phyloP scores from a whole-genome alignment of 345 rosid genomes.

The Hibiscus tridactylites region DNA sequence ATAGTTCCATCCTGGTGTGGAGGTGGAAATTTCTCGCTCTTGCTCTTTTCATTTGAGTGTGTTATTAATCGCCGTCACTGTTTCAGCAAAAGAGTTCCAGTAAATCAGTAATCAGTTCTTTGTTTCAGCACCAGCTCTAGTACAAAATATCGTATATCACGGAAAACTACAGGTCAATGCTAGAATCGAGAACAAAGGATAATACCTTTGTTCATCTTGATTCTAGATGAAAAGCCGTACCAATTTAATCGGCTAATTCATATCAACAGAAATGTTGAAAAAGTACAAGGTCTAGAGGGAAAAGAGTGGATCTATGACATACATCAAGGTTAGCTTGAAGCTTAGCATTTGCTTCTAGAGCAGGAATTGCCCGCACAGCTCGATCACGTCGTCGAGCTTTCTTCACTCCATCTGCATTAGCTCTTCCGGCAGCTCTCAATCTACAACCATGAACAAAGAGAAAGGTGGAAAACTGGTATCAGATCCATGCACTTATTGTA shows the following conservation, averaged over 20 bases:
- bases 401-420: constrained; percentile 42
- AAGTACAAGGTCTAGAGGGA: neutral
- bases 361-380: constrained; percentile 45
- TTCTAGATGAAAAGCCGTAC: neutral
- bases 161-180: neutral
- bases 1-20: constrained; percentile 89
- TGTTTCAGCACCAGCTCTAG: neutral
- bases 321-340: constrained; percentile 67
- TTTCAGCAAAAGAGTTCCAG: neutral
- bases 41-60: constrained; percentile 87
- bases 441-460: constrained; percentile 22
- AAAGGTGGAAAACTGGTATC: neutral
- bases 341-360: constrained; percentile 72
- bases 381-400: constrained; percentile 52
- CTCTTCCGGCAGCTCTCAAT: constrained; percentile 53
- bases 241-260: too few species aligned
- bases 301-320: constrained; percentile 28
- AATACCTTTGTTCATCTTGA: neutral
- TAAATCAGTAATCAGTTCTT: neutral
- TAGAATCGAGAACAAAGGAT: neutral
- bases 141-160: neutral
- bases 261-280: neutral
- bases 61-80: constrained; percentile 81
- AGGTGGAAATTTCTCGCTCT: constrained; percentile 94
- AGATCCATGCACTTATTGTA: too few species aligned